These are phyloP conservation scores for Ogataea populi-albae DNA, from an alignment of 805 yeast species.

Conservation along the genomic window DNA sequence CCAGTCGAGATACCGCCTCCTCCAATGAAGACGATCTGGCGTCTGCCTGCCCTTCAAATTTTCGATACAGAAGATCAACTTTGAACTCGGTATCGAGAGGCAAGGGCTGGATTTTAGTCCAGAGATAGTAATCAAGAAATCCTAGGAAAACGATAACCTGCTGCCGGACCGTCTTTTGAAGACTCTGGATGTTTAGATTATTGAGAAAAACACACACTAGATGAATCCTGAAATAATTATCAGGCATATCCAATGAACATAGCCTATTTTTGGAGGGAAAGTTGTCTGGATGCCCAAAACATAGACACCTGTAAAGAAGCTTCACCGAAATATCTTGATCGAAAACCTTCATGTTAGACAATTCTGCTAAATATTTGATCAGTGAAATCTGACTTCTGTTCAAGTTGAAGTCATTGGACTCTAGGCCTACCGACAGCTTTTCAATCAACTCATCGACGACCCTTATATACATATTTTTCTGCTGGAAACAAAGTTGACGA, in stretches of 20 bases:
- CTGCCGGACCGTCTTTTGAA: conserved; percentile 10
- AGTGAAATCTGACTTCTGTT: conserved; percentile 64
- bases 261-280: conserved; percentile 46
- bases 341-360: conserved; percentile 49
- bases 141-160: conserved; percentile 41
- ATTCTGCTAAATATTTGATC: conserved; percentile 55
- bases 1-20: conserved; percentile 14
- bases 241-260: conserved; percentile 55
- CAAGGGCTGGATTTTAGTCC: conserved; percentile 57
- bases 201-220: conserved; percentile 45
- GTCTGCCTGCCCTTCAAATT: conserved; percentile 30
- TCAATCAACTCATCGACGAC: conserved; percentile 67
- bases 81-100: conserved; percentile 61
- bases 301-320: conserved; percentile 52
- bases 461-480: conserved; percentile 40
- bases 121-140: conserved; percentile 69
- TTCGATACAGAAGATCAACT: conserved; percentile 41
- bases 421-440: conserved; percentile 62
- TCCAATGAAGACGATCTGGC: conserved; percentile 22
- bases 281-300: conserved; percentile 62
- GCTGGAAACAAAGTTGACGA: conserved; percentile 16
- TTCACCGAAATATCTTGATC: conserved; percentile 46
- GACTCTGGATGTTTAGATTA: conserved; percentile 17
- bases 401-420: conserved; percentile 53
- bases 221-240: conserved; percentile 70